Conservation (phyloP, 2,329 filamentous ascomycete species). For the Alternaria triticina region DNA sequence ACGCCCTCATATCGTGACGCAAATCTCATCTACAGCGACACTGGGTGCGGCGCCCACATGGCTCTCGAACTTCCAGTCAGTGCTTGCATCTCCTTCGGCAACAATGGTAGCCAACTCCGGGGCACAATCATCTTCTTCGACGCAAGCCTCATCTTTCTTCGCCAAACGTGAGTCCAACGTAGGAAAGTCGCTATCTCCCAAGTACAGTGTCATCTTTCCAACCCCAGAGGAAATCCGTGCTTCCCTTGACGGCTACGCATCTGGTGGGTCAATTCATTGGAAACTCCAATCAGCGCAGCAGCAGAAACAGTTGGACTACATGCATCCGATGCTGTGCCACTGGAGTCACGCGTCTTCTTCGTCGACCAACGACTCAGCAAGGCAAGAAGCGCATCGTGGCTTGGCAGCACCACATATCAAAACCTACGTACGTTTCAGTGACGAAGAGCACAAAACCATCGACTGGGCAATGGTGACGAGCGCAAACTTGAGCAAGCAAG, state of each 20-base stretch:
- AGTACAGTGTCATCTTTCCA: constrained; percentile 78
- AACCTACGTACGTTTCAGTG: constrained; percentile 76
- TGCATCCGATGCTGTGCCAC: constrained; percentile 73
- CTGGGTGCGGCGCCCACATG: constrained; percentile 74
- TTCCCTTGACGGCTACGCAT: constrained; percentile 78
- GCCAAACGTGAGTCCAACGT: constrained; percentile 3
- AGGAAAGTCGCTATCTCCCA: constrained; percentile 54
- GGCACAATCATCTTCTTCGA: not conserved
- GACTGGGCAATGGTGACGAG: constrained; percentile 89
- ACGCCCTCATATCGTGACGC: constrained; percentile 57
- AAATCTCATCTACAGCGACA: constrained; percentile 84
- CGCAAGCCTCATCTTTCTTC: constrained; percentile 17
- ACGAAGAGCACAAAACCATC: constrained; percentile 56
- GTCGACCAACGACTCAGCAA: not conserved
- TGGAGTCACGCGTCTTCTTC: constrained; percentile 62
- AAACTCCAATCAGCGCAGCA: constrained; percentile 75
- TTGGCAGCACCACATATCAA: constrained; percentile 87
- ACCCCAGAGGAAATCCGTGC: constrained; percentile 77
- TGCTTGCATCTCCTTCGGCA: constrained; percentile 28
- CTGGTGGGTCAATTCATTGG: constrained; percentile 81
- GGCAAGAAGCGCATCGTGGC: constrained; percentile 36
- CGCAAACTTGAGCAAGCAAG: constrained; percentile 90
- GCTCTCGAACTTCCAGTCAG: constrained; percentile 64
- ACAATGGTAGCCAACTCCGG: not conserved
- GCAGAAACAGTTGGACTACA: constrained; percentile 73